phyloP scores from a whole-genome alignment of 441 rosid species.

The Gossypium davidsonii region DNA sequence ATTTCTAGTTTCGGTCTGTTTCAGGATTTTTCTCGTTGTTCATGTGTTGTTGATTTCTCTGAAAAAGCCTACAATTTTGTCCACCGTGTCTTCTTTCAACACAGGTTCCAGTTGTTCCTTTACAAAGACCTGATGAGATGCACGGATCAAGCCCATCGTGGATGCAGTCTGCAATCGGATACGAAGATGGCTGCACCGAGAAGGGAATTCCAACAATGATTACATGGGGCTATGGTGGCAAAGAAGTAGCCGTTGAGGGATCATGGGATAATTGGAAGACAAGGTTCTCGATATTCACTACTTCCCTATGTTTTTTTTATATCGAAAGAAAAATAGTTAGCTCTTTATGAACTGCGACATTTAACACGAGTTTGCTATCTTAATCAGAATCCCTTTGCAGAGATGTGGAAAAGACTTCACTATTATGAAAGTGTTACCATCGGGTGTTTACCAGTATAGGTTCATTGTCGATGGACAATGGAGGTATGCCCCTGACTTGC shows the following conservation, averaged over 20 bases:
- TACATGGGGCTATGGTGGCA: slow-evolving; percentile 85
- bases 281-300: slow-evolving; percentile 37
- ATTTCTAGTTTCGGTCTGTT: not conserved
- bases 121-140: slow-evolving; percentile 84
- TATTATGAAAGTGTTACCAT: slow-evolving; percentile 88
- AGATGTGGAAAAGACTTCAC: slow-evolving; percentile 88
- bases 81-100: not conserved
- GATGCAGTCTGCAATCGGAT: slow-evolving; percentile 42
- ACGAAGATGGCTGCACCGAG: slow-evolving; percentile 57
- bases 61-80: not conserved
- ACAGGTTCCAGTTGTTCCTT: slow-evolving; percentile 79
- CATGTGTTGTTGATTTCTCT: not conserved
- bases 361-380: slow-evolving; percentile 20
- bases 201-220: slow-evolving; percentile 90
- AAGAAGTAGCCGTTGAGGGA: slow-evolving; percentile 81
- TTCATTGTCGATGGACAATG: slow-evolving; percentile 87
- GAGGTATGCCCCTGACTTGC: slow-evolving; percentile 79
- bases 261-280: slow-evolving; percentile 94
- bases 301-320: not conserved
- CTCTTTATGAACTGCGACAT: slow-evolving; percentile 4
- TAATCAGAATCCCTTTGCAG: slow-evolving; percentile 70
- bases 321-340: not conserved
- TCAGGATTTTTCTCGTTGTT: not conserved
- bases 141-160: slow-evolving; percentile 62
- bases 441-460: slow-evolving; percentile 87